Conservation (phyloP, 805 yeast species). For the Yarrowia sp. region DNA sequence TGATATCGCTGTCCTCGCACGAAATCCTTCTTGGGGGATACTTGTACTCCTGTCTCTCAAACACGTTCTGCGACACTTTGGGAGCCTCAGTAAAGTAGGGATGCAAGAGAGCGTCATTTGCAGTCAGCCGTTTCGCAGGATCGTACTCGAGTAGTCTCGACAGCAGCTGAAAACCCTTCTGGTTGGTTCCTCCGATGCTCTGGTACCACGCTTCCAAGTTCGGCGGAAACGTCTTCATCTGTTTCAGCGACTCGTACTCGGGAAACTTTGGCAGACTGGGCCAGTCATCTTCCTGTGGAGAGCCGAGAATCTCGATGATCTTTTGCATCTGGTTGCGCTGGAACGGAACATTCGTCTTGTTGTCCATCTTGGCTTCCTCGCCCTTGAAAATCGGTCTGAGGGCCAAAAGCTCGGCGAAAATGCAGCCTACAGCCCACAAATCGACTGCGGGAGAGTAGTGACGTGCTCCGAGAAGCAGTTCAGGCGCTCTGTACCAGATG, state of each 20-base stretch:
- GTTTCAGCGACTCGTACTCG: constrained; percentile 66
- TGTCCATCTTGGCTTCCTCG: constrained; percentile 95
- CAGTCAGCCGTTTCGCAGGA: constrained; percentile 76
- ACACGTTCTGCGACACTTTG: constrained; percentile 69
- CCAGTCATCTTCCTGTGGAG: constrained; percentile 80
- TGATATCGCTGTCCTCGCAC: constrained; percentile 80
- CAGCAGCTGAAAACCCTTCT: constrained; percentile 63
- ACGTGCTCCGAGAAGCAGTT: constrained; percentile 80
- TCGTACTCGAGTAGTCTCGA: constrained; percentile 72
- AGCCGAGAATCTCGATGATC: constrained; percentile 88
- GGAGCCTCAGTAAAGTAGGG: constrained; percentile 74
- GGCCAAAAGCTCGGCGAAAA: constrained; percentile 84
- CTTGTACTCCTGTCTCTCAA: constrained; percentile 66
- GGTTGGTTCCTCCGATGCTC: constrained; percentile 71
- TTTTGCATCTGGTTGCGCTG: constrained; percentile 90
- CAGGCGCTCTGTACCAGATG: constrained; percentile 96
- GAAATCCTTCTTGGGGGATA: constrained; percentile 88
- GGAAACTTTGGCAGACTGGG: constrained; percentile 77
- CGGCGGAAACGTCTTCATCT: constrained; percentile 59
- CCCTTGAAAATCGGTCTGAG: constrained; percentile 94
- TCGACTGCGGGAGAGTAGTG: constrained; percentile 93
- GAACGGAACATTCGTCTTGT: constrained; percentile 80
- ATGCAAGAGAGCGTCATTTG: constrained; percentile 71
- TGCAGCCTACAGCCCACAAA: constrained; percentile 95
- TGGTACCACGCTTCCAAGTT: constrained; percentile 84